Base-by-base conservation (phyloP, 441 rosid species). In the Gossypium lobatum region DNA sequence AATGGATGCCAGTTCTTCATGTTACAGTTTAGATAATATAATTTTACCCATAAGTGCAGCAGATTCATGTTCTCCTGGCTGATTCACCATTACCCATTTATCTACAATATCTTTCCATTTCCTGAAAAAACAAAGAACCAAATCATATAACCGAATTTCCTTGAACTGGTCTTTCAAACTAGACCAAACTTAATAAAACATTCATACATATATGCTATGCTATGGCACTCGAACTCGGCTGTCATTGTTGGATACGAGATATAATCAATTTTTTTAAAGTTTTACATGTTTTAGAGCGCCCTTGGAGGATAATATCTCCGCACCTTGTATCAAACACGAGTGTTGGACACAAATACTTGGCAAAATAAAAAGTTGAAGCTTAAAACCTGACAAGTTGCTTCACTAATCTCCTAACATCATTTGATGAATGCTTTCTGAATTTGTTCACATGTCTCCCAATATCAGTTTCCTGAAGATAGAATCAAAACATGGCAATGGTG, bases 101-200 rank as follows among this genome's bases (percentile, higher is more conserved):
- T 95, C 98, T n/a, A 93, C 96, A 42, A 84, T 93, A 58, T 88
- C 97, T 72, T 93, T 95, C 99, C 99, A 95, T 83, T 93, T 95
- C 83, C 98, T 93, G 84, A 64, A 77, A 28, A 76, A 75, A 21
- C 62, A 21, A 20, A 21, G 42, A 57, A 58, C 31, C n/a, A 58
- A 10, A 21, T 9, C 31, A 58, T 11, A 58, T 58, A 23, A 54
- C 42, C 10, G 42, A 37, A 37, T 37, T 37, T 37, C 10, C 42
- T 37, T 37, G 10, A 37, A 37, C 42, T 37, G 10, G 10, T 7
- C 42, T 1, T 37, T 37, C 42, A 37, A 37, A 37, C 42, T 37
- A 37, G 10, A 7, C 9, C 42, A 7, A 37, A 37, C 42, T 37
- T 7, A 9, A 57, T 1, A 20, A 21, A 57, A 21, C 28, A 21